These are phyloP conservation scores for Coemansia sp. DNA, from an alignment of 192 early-diverging fungal species.

Conservation along the genomic window DNA sequence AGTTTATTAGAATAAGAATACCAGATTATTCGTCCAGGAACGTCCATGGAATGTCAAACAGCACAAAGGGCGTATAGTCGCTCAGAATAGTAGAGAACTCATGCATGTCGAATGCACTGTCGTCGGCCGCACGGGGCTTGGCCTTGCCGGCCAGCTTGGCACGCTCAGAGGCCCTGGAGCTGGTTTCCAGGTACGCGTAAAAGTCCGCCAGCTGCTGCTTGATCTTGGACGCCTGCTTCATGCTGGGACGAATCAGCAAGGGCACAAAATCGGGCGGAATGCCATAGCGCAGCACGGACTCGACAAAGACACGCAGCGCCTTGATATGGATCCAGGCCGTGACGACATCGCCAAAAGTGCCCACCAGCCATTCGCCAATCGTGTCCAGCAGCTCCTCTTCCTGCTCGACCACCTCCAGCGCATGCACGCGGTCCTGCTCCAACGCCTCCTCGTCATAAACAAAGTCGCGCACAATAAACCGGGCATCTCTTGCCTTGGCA, in stretches of 20 bases:
- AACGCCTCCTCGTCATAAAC: slow-evolving; percentile 82
- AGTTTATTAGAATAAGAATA: slow-evolving; percentile 6
- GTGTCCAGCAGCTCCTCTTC: slow-evolving; percentile 76
- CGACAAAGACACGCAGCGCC: slow-evolving; percentile 91
- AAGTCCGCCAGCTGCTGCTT: slow-evolving; percentile 71
- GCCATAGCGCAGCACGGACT: slow-evolving; percentile 95
- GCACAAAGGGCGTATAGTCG: slow-evolving; percentile 80
- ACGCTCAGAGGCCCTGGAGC: slow-evolving; percentile 45
- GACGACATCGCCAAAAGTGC: slow-evolving; percentile 94
- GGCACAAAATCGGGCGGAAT: slow-evolving; percentile 91
- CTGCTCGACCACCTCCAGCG: slow-evolving; percentile 68
- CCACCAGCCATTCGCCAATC: slow-evolving; percentile 81
- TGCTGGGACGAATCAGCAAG: slow-evolving; percentile 71
- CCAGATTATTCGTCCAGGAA: slow-evolving; percentile 17
- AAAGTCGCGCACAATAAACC: slow-evolving; percentile 95
- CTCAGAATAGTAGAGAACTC: slow-evolving; percentile 82
- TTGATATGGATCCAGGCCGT: slow-evolving; percentile 94
- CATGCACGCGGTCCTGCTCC: slow-evolving; percentile 65
- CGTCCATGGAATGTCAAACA: slow-evolving; percentile 50
- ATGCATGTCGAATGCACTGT: slow-evolving; percentile 73
- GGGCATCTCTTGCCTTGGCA: slow-evolving; percentile 82
- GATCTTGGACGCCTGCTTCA: slow-evolving; percentile 80
- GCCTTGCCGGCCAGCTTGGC: slow-evolving; percentile 28
- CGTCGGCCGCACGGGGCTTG: slow-evolving; percentile 19
- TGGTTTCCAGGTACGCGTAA: slow-evolving; percentile 83